Evolutionary conservation across 108 stramenopile genomes (phyloP).

Genomic region (Cyclostephanos invisitatus): DNA sequence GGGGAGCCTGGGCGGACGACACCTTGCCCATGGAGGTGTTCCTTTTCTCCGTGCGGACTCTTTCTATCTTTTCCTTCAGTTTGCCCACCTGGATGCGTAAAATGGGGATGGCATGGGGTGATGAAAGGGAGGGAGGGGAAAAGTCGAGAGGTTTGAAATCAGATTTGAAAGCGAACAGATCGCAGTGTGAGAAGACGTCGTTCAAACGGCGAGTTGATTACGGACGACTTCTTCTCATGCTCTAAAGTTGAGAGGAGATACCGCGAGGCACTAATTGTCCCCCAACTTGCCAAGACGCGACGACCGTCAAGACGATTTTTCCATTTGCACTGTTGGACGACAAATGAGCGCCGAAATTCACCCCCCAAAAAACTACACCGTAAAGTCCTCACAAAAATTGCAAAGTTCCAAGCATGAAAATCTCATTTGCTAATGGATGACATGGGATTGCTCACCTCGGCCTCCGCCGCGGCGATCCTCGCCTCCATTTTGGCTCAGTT

Average conservation of each 20-base stretch:
- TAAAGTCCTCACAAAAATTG: not conserved
- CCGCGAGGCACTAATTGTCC: not conserved
- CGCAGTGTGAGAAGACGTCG: not conserved
- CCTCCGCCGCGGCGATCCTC: slow-evolving; percentile 43
- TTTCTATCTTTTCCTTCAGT: slow-evolving; percentile 55
- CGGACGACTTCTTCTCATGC: not conserved
- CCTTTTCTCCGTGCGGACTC: slow-evolving; percentile 45
- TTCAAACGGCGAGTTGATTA: not conserved
- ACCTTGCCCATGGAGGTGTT: slow-evolving; percentile 45
- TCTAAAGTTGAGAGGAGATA: not conserved
- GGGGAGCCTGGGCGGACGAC: slow-evolving; percentile 32
- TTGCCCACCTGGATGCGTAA: slow-evolving; percentile 46
- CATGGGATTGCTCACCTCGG: slow-evolving; percentile 36
- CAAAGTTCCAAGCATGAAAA: not conserved
- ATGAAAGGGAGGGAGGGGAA: not conserved
- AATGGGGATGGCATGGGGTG: not conserved
- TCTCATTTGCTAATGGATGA: not conserved
- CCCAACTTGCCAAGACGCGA: not conserved
- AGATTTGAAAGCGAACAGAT: too few relatives aligned
- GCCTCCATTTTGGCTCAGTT: slow-evolving; percentile 21
- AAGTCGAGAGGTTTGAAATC: too few relatives aligned
- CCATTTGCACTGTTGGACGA: not conserved
- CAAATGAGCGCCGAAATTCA: slow-evolving; percentile 3
- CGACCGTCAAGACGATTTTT: not conserved
- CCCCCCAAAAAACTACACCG: not conserved